These are phyloP conservation scores for Blastocystis sp. DNA, from an alignment of 352 stramenopile genomes.

Conservation along the genomic window DNA sequence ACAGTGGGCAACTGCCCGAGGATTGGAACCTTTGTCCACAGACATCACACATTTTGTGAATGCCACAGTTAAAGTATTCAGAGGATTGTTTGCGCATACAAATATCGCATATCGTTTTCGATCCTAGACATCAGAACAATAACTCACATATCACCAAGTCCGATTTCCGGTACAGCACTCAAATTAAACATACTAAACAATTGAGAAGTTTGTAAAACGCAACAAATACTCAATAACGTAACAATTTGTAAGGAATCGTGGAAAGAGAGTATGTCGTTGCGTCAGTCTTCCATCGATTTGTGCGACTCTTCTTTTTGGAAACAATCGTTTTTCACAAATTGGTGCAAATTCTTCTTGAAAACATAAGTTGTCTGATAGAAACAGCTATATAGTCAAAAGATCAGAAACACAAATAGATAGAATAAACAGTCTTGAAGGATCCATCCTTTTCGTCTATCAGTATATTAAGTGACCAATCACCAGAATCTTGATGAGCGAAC, in stretches of 20 bases:
- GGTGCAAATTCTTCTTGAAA: not conserved
- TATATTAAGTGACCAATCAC: too few species aligned
- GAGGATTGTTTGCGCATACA: slow-evolving; percentile 56
- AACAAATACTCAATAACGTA: not conserved
- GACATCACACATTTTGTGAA: slow-evolving; percentile 46
- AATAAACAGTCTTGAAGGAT: too few species aligned
- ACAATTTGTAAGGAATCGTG: slow-evolving; percentile 1
- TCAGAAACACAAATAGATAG: not conserved
- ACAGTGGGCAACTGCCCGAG: not conserved
- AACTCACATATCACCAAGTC: slow-evolving; percentile 6
- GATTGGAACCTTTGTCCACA: slow-evolving; percentile 22
- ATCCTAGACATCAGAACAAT: slow-evolving; percentile 3
- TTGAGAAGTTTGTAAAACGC: not conserved
- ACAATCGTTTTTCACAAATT: not conserved
- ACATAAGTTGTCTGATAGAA: not conserved
- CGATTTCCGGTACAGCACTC: slow-evolving; percentile 42
- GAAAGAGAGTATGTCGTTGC: slow-evolving; percentile 53
- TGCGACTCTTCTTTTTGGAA: too few species aligned
- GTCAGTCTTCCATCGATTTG: not conserved
- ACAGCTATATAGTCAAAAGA: not conserved
- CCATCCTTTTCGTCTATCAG: too few species aligned
- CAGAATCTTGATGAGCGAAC: not conserved
- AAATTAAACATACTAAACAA: slow-evolving; percentile 56
- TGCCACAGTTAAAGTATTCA: slow-evolving; percentile 48
- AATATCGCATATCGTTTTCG: slow-evolving; percentile 62